These are phyloP conservation scores for Tephrocybe sp. DNA, from an alignment of 768 basidiomycete species.

Conservation along the genomic window DNA sequence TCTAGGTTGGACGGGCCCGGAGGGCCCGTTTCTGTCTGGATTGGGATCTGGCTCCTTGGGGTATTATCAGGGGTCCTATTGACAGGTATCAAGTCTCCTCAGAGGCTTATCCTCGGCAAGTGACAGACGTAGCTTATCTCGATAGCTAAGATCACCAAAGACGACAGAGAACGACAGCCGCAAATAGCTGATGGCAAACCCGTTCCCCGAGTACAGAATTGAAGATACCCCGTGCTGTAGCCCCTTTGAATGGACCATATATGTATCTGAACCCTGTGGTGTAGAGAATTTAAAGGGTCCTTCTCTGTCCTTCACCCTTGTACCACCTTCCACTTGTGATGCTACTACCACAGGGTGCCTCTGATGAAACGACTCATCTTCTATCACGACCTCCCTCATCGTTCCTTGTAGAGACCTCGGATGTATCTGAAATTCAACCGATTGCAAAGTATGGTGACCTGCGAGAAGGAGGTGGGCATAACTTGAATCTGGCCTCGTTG, in stretches of 20 bases:
- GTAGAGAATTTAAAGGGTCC: neutral
- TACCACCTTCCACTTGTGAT: neutral
- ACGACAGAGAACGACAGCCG: too few relatives aligned
- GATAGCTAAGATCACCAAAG: too few relatives aligned
- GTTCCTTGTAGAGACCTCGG: neutral
- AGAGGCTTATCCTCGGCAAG: neutral
- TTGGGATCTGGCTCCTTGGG: too few relatives aligned
- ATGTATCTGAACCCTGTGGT: neutral
- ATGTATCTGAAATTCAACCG: neutral
- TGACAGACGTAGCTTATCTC: neutral
- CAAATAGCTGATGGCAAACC: too few relatives aligned
- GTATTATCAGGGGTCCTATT: too few relatives aligned
- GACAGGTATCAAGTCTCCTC: too few relatives aligned
- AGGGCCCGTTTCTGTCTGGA: too few relatives aligned
- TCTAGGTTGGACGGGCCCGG: too few relatives aligned
- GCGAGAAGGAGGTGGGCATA: neutral
- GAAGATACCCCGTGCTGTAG: neutral
- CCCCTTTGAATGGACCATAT: slow-evolving; percentile 1
- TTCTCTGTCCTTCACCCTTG: neutral
- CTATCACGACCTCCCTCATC: neutral
- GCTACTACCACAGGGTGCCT: neutral
- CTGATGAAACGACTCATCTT: neutral
- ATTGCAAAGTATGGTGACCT: neutral
- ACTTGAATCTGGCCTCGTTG: neutral
- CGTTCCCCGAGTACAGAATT: neutral